Conservation (phyloP, 345 rosid genomes). For the Linum usitatissimum region DNA sequence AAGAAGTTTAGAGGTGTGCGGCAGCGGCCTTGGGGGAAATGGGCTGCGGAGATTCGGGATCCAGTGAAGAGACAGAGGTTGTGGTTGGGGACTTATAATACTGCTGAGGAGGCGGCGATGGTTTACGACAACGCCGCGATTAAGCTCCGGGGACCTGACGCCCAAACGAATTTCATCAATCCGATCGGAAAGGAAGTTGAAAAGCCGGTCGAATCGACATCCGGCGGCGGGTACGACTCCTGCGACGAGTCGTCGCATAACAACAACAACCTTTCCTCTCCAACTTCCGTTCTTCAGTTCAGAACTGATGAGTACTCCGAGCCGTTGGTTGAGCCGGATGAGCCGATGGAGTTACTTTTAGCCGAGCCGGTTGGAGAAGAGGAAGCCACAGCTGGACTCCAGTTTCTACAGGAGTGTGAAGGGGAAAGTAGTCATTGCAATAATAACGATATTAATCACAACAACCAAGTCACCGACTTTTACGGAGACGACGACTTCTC, state of each 20-base stretch:
- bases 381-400: constrained; percentile 14
- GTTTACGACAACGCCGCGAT: constrained; percentile 91
- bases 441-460: not conserved
- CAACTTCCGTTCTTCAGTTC: constrained; percentile 71
- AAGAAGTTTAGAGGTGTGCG: constrained; percentile 86
- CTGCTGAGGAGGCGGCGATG: constrained; percentile 93
- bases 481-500: constrained; percentile 8
- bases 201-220: not conserved
- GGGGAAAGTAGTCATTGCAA: constrained; percentile 20
- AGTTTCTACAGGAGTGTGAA: constrained; percentile 14
- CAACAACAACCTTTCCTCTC: constrained; percentile 41
- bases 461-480: not conserved
- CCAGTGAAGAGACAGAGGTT: constrained; percentile 67
- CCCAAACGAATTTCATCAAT: constrained; percentile 58
- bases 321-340: constrained; percentile 15
- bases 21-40: constrained; percentile 96
- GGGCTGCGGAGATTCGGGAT: constrained; percentile 99
- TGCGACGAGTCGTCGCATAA: constrained; percentile 41
- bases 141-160: constrained; percentile 80
- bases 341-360: constrained; percentile 15
- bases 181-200: constrained; percentile 23
- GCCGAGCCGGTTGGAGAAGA: constrained; percentile 13
- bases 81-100: constrained; percentile 83
- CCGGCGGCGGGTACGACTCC: constrained; percentile 49
- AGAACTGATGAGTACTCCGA: constrained; percentile 19